A percentile compares a stretch with the other conserved stretches of the same genome.
Evolutionary conservation across 2,329 filamentous ascomycete genomes (phyloP).

Genomic region (Exophiala dermatitidis): DNA sequence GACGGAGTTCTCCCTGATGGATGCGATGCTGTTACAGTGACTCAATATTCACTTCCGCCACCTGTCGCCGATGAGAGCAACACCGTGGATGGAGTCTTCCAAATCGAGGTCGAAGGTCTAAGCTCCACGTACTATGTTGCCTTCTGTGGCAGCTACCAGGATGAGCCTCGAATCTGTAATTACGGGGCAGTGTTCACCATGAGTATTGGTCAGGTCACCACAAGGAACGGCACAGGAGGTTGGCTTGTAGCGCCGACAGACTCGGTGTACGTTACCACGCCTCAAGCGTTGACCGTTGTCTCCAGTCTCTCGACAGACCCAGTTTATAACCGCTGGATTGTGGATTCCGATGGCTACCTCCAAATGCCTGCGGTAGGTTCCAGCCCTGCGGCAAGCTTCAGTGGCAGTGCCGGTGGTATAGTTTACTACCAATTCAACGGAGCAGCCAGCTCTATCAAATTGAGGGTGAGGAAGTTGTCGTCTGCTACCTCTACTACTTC

Average conservation of each 20-base stretch:
- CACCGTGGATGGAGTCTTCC: background rate
- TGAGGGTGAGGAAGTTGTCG: background rate
- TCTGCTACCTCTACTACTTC: background rate
- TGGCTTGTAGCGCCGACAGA: background rate
- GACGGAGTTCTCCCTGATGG: conserved; percentile 3
- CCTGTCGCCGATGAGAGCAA: background rate
- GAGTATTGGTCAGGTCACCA: background rate
- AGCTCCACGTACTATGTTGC: background rate
- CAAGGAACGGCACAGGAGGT: background rate
- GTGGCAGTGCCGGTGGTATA: background rate
- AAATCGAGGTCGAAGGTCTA: background rate
- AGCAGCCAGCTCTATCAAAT: background rate
- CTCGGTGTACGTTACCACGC: background rate
- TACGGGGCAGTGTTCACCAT: background rate
- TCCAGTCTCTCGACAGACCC: background rate
- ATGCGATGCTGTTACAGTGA: background rate
- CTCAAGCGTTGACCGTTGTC: background rate
- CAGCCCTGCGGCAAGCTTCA: background rate
- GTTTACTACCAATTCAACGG: background rate
- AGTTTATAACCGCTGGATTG: background rate
- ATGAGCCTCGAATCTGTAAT: background rate
- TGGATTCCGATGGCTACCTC: background rate
- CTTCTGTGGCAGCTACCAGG: background rate
- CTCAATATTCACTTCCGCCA: background rate
- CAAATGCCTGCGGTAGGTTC: background rate